A percentile compares a stretch with the other conserved stretches of the same genome.
phyloP scores from a whole-genome alignment of 164 flowering plant species.

The Cinnamomum chago region DNA sequence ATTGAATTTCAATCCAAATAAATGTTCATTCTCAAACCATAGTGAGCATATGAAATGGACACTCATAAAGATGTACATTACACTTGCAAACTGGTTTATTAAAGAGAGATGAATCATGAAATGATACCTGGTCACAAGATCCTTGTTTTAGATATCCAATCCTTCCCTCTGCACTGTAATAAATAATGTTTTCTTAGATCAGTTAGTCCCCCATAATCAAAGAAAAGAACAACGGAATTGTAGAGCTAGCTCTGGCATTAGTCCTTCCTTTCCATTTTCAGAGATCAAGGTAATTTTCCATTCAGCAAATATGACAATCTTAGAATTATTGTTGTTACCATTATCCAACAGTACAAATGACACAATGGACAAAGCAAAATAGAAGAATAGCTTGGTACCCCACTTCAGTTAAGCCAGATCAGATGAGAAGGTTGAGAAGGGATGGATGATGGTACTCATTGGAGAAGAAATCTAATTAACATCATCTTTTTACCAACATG shows the following conservation, averaged over 20 bases:
- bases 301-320: background rate
- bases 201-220: background rate
- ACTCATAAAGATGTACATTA: background rate
- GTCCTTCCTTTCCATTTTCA: background rate
- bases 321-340: background rate
- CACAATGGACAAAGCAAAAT: background rate
- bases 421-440: too few species aligned
- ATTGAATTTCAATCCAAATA: background rate
- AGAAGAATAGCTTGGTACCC: background rate
- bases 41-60: background rate
- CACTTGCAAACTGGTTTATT: background rate
- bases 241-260: too few species aligned
- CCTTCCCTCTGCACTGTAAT: background rate
- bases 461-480: constrained; percentile 1
- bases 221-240: background rate
- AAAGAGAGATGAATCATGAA: constrained; percentile 1
- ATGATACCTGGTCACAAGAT: background rate
- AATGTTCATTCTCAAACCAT: background rate
- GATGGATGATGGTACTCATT: background rate
- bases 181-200: background rate
- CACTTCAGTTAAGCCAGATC: background rate
- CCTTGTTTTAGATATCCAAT: background rate
- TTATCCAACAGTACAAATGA: background rate
- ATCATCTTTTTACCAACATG: background rate
- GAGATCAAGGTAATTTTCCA: background rate